phyloP scores from a whole-genome alignment of 495 filamentous ascomycete species.

The Aspergillus affinis region DNA sequence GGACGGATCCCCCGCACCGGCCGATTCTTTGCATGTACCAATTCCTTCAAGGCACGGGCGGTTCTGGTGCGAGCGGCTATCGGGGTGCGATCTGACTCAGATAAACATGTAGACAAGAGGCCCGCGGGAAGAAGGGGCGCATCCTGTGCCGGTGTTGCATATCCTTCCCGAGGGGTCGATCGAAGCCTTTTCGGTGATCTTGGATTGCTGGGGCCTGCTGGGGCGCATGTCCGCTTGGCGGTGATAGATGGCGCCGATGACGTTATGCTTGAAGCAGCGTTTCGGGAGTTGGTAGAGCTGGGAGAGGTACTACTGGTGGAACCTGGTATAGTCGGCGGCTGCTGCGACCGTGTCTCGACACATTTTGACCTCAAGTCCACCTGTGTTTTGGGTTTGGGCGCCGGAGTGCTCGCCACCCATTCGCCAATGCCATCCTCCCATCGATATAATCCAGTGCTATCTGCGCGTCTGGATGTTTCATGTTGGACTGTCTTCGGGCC shows the following conservation, averaged over 20 bases:
- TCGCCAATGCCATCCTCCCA: slow-evolving; percentile 59
- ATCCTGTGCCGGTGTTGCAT: slow-evolving; percentile 2
- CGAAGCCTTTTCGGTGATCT: slow-evolving; percentile 32
- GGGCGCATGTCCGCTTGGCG: slow-evolving; percentile 23
- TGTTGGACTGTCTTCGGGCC: slow-evolving; percentile 7
- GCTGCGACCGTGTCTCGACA: slow-evolving; percentile 7
- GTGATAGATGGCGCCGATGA: slow-evolving; percentile 34
- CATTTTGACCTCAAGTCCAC: slow-evolving; percentile 6
- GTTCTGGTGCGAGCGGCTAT: slow-evolving; percentile 25
- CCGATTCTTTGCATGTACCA: slow-evolving; percentile 14
- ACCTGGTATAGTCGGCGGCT: slow-evolving; percentile 11
- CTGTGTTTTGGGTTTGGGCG: slow-evolving; percentile 20
- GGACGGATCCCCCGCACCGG: not conserved
- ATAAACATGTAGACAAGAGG: slow-evolving; percentile 2
- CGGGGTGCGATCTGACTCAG: slow-evolving; percentile 15
- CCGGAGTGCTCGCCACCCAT: slow-evolving; percentile 52
- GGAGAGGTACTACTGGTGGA: slow-evolving; percentile 31
- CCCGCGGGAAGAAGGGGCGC: slow-evolving; percentile 2
- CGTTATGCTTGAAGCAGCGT: slow-evolving; percentile 29
- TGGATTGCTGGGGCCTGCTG: slow-evolving; percentile 14
- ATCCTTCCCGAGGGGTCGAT: slow-evolving; percentile 5
- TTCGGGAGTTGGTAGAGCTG: slow-evolving; percentile 17
- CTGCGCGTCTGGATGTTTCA: slow-evolving; percentile 19
- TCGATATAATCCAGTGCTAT: slow-evolving; percentile 36
- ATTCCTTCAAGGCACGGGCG: slow-evolving; percentile 23